phyloP scores from a whole-genome alignment of 2,329 filamentous ascomycete genomes.

The Stylonectria norvegica region DNA sequence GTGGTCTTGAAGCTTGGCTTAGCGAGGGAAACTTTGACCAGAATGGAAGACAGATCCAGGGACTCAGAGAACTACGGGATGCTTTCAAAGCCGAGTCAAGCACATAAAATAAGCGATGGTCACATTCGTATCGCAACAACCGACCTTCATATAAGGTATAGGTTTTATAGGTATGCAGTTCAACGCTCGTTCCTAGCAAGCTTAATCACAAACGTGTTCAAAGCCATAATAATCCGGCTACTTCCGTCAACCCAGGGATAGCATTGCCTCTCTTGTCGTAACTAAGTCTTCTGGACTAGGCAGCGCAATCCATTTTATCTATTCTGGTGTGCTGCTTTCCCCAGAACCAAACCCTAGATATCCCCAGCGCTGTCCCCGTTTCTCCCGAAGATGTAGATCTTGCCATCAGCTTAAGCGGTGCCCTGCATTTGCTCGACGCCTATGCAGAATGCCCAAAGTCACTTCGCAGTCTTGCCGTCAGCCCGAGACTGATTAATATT shows the following conservation, averaged over 20 bases:
- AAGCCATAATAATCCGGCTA: slow-evolving; percentile 4
- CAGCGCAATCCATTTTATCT: slow-evolving; percentile 19
- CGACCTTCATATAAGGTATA: too few relatives aligned
- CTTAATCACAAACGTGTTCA: slow-evolving; percentile 1
- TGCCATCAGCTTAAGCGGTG: slow-evolving; percentile 28
- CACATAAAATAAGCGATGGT: too few relatives aligned
- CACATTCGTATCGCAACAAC: too few relatives aligned
- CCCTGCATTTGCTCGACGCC: slow-evolving; percentile 33
- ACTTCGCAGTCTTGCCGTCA: slow-evolving; percentile 17
- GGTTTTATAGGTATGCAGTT: too few relatives aligned
- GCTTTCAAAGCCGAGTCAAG: not conserved
- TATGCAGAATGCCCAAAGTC: slow-evolving; percentile 32
- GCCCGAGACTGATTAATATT: slow-evolving; percentile 25
- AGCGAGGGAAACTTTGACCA: slow-evolving; percentile 52
- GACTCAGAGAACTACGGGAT: slow-evolving; percentile 34
- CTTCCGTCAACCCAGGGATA: slow-evolving; percentile 18
- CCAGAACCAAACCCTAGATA: slow-evolving; percentile 32
- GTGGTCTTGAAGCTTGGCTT: slow-evolving; percentile 53
- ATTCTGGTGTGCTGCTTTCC: slow-evolving; percentile 20
- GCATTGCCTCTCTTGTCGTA: slow-evolving; percentile 26
- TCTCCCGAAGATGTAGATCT: slow-evolving; percentile 33
- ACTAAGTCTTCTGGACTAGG: slow-evolving; percentile 33
- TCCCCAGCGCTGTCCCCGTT: slow-evolving; percentile 30
- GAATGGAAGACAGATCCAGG: slow-evolving; percentile 48
- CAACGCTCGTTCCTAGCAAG: too few relatives aligned